Evolutionary conservation across 2,329 filamentous ascomycete species (phyloP).

Genomic region (Colletotrichum sp.): DNA sequence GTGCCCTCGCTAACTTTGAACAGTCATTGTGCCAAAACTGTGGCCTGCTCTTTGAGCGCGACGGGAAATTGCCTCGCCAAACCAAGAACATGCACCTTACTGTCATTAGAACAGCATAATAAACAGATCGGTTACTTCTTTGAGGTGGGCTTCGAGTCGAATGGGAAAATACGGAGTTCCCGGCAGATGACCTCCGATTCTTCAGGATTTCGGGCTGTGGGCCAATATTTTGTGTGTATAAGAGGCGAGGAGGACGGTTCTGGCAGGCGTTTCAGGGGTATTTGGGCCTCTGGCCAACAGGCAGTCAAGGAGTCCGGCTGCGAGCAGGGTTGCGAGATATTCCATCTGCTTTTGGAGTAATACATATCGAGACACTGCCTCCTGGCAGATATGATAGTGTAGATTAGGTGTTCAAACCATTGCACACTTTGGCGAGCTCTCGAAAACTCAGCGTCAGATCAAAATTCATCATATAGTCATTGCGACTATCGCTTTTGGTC

Average conservation of each 20-base stretch:
- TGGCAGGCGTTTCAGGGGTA: slow-evolving; percentile 15
- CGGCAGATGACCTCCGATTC: slow-evolving; percentile 32
- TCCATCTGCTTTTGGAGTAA: slow-evolving; percentile 18
- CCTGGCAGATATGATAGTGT: not conserved
- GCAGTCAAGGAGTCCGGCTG: slow-evolving; percentile 19
- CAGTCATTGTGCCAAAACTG: slow-evolving; percentile 93
- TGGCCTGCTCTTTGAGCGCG: slow-evolving; percentile 85
- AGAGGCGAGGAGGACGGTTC: slow-evolving; percentile 2
- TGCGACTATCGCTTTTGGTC: not conserved
- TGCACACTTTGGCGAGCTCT: not conserved
- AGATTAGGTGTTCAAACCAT: not conserved
- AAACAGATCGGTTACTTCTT: not conserved
- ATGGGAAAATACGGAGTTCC: not conserved
- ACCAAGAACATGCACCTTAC: slow-evolving; percentile 23
- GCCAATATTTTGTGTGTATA: slow-evolving; percentile 1
- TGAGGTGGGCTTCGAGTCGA: not conserved
- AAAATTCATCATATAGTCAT: not conserved
- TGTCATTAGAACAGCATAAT: slow-evolving; percentile 16
- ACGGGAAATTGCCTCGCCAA: slow-evolving; percentile 72
- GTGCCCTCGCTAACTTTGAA: not conserved
- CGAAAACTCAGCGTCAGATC: not conserved
- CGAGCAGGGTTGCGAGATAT: slow-evolving; percentile 14
- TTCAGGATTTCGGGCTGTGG: slow-evolving; percentile 8
- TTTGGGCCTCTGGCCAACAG: slow-evolving; percentile 5
- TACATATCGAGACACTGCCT: not conserved